Evolutionary conservation across 179 eudicot species (phyloP).

Genomic region (Vitellaria paradoxa): DNA sequence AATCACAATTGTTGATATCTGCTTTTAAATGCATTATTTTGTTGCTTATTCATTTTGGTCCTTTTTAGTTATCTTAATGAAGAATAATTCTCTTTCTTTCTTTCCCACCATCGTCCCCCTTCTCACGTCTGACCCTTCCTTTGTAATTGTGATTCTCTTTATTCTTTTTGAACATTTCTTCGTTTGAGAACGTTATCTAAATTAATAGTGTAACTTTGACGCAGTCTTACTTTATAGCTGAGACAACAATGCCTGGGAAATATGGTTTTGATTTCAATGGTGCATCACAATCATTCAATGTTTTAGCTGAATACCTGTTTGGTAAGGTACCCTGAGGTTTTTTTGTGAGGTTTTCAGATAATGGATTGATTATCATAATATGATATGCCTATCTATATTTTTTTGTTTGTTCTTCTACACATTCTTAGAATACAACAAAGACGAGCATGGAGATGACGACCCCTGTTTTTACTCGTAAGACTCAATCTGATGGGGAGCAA

Average conservation of each 20-base stretch:
- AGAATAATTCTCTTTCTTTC: not conserved
- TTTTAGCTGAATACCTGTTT: conserved; percentile 87
- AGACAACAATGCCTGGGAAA: conserved; percentile 91
- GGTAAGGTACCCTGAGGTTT: conserved; percentile 72
- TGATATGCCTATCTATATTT: not conserved
- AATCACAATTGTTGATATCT: not conserved
- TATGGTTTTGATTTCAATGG: conserved; percentile 85
- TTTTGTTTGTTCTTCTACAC: conserved; percentile 6
- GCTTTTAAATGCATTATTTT: not conserved
- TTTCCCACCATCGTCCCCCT: not conserved
- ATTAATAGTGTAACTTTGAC: conserved; percentile 2
- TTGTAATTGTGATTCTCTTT: not conserved
- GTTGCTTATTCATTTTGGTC: not conserved
- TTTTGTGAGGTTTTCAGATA: not conserved
- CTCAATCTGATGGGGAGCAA: conserved; percentile 62
- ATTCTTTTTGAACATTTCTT: not conserved
- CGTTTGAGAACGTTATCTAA: not conserved
- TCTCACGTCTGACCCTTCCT: not conserved
- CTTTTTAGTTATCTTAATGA: conserved; percentile 2
- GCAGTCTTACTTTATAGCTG: conserved; percentile 87
- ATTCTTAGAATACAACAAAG: conserved; percentile 56
- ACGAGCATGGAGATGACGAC: conserved; percentile 98
- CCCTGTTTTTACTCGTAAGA: conserved; percentile 77
- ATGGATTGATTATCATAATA: not conserved
- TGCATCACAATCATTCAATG: conserved; percentile 88